These are phyloP conservation scores for Fusarium sp. DNA, from an alignment of 2,329 filamentous ascomycete species.

Conservation along the genomic window DNA sequence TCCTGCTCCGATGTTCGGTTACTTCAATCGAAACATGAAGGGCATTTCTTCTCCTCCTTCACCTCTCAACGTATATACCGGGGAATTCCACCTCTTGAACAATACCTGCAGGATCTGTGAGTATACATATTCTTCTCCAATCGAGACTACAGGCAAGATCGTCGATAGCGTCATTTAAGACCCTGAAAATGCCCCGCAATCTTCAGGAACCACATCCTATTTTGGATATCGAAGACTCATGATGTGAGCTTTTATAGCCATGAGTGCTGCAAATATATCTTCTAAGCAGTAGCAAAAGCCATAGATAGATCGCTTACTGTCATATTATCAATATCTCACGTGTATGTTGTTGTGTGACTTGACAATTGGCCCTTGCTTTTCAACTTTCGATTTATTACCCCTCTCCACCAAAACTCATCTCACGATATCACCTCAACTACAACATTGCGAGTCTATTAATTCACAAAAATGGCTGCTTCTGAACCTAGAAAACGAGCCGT, in stretches of 20 bases:
- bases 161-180: conserved; percentile 35
- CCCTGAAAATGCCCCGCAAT: conserved; percentile 26
- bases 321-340: not conserved
- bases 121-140: conserved; percentile 11
- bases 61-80: not conserved
- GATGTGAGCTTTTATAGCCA: conserved; percentile 2
- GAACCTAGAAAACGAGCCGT: conserved; percentile 48
- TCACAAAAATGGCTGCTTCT: conserved; percentile 39
- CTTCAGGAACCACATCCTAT: conserved; percentile 1
- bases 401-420: conserved; percentile 22
- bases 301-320: not conserved
- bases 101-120: conserved; percentile 17
- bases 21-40: not conserved
- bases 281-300: not conserved
- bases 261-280: not conserved
- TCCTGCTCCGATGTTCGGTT: not conserved
- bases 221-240: conserved; percentile 29
- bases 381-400: conserved; percentile 8
- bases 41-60: too few relatives aligned
- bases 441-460: not conserved
- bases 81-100: not conserved
- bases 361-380: not conserved
- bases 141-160: conserved; percentile 26
- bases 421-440: conserved; percentile 9
- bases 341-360: not conserved